phyloP scores from a whole-genome alignment of 2,329 filamentous ascomycete species.

The Seiridium unicorne region DNA sequence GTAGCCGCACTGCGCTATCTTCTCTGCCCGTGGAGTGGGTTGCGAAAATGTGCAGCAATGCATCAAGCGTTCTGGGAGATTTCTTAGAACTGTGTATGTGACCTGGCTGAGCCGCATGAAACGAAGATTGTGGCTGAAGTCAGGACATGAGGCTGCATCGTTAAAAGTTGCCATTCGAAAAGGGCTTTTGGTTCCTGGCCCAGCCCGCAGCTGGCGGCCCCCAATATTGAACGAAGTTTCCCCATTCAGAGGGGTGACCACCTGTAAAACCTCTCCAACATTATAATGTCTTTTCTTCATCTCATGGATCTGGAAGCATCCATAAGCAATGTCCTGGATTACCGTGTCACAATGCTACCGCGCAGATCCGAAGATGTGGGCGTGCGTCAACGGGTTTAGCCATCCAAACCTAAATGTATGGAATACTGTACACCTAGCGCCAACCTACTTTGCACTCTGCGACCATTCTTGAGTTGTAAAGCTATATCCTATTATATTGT shows the following conservation, averaged over 20 bases:
- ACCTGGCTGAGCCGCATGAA: not conserved
- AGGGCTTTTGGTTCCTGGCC: no score
- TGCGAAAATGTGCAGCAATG: no score
- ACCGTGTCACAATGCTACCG: no score
- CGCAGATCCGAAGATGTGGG: no score
- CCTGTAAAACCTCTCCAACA: not conserved
- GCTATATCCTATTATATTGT: no score
- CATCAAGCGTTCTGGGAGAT: not conserved
- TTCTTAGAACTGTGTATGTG: not conserved
- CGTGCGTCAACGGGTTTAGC: no score
- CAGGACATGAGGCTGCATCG: not conserved
- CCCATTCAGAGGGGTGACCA: not conserved
- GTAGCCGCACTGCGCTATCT: not conserved
- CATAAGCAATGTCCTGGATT: no score
- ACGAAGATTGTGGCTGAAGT: no score
- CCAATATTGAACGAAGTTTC: not conserved
- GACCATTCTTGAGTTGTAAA: not conserved
- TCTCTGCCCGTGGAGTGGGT: not conserved
- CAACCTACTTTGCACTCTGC: not conserved
- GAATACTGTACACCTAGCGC: not conserved
- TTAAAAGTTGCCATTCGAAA: conserved; percentile 4
- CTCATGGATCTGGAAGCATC: no score
- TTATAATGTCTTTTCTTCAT: no score
- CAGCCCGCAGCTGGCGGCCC: no score
- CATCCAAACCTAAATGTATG: no score